Conservation (phyloP, 495 filamentous ascomycete species). For the Xylaria telfairii region DNA sequence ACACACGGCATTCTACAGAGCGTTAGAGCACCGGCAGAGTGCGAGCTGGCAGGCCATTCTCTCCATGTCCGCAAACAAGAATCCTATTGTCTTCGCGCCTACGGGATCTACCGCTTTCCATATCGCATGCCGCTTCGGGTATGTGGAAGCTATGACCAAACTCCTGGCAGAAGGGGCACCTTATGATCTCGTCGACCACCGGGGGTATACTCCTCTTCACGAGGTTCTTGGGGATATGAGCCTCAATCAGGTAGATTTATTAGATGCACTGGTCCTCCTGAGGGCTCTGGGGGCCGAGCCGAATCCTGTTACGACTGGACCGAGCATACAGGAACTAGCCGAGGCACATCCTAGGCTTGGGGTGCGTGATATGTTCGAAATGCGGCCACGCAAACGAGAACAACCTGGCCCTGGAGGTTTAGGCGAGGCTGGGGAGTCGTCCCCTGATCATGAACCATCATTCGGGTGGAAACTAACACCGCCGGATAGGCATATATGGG, state of each 20-base stretch:
- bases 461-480: background rate
- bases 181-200: background rate
- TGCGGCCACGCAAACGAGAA: background rate
- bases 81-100: background rate
- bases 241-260: background rate
- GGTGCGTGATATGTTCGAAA: background rate
- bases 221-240: background rate
- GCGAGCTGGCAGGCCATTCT: background rate
- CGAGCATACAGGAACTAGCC: background rate
- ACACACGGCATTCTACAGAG: background rate
- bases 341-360: background rate
- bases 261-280: background rate
- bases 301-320: background rate
- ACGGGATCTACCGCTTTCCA: background rate
- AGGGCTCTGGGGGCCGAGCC: background rate
- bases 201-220: conserved; percentile 4
- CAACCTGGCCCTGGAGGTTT: background rate
- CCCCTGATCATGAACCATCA: background rate
- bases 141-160: background rate
- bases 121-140: conserved; percentile 3
- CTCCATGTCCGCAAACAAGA: background rate
- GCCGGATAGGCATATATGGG: background rate
- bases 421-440: background rate
- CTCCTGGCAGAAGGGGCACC: background rate
- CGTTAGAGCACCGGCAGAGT: background rate